Base-by-base conservation (phyloP, 2,329 filamentous ascomycete species). In the Colletotrichum sp. region DNA sequence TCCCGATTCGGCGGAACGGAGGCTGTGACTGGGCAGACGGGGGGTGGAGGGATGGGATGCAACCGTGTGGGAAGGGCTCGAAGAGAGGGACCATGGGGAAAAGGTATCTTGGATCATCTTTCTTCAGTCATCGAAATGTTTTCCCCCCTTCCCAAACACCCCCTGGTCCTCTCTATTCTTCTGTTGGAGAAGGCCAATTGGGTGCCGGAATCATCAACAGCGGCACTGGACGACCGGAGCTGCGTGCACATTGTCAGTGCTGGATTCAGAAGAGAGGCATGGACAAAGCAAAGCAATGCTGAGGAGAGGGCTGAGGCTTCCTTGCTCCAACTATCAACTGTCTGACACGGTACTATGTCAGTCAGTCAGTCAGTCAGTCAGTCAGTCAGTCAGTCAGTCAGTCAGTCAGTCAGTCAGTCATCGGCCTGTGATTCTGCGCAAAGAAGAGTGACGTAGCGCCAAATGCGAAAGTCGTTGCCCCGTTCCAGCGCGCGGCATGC, bases 1-100 rank as follows among this genome's bases (percentile, higher is more conserved):
- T 76, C 73, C 73, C 69, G 66, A 76, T 76, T 77, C 76, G 76
- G 76, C 76, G 70, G 68, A 77, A 76, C 76, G 76, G 76, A 77
- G 66, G 44, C 39, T n/a, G 55, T 18, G 39, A 57, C 39, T n/a
- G 67, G 21, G 30, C 21, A 34, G 30, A n/a, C 18, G 59, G 55
- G 55, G 55, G 24, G 24, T 59, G 55, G 55, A 26, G 21, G 55
- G 59, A 34, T 32, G 18, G 30, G 18, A 62, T 28, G 26, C 59
- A 32, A 52, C 44, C 44, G 44, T 52, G 18, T 49, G 39, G 44
- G n/a, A 52, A 21, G n/a, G 12, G 0, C 9, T 52, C 39, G 26
- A 62, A 12, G 57, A 62, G 28, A 32, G 57, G 6, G 59, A 34
- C 39, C 18, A 49, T 49, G 39, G 39, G 39, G 39, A n/a, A 49